Base-by-base conservation (phyloP, 2,329 filamentous ascomycete genomes). In the Atkinsonella hypoxylon region DNA sequence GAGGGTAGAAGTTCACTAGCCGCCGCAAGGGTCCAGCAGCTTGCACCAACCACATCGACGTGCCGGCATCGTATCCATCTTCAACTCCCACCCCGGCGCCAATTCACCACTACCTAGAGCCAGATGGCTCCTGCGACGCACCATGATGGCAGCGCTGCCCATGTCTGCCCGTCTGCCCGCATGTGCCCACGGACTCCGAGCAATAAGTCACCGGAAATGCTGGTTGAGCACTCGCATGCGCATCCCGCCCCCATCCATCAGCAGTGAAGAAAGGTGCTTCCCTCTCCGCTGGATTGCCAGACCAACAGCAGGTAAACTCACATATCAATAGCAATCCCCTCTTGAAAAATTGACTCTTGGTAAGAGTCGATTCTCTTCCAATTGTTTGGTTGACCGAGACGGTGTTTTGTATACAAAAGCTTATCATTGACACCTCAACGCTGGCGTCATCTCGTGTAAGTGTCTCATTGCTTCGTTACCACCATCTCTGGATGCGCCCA, bases 31-130 rank as follows among this genome's bases (percentile, higher is more conserved):
- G 32, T 18, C 32, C 17, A 15, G 17, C 47, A 22, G 17, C 39
- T 17, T 13, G n/a, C 13, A 36, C 42, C 51, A 47, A 50, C 44
- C 50, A 46, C 47, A 20, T 52, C 39, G 12, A 32, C 4, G 31
- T 32, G 22, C 36, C 36, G 32, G 17, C 45, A 38, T n/a, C 15
- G 26, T 18, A 17, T 40, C 50, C 45, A n/a, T 45, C 45, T 48
- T 44, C 45, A 47, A 38, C 44, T 18, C 47, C 43, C 46, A 18
- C 38, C 36, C 36, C 38, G 38, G 49, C 49, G 36, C 44, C 36
- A 51, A 42, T 43, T 22, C 49, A 32, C 49, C 43, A 47, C 15
- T n/a, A 15, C 20, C 40, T 26, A 22, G 12, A 22, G 4, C 7
- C 42, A 20, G 42, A 22, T 30, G 6, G 15, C 12, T 32, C 20